A percentile compares a stretch with the other conserved stretches of the same genome.
These are phyloP conservation scores for Leishmania arabica DNA, from an alignment of 208 protist genomes.

Conservation along the genomic window DNA sequence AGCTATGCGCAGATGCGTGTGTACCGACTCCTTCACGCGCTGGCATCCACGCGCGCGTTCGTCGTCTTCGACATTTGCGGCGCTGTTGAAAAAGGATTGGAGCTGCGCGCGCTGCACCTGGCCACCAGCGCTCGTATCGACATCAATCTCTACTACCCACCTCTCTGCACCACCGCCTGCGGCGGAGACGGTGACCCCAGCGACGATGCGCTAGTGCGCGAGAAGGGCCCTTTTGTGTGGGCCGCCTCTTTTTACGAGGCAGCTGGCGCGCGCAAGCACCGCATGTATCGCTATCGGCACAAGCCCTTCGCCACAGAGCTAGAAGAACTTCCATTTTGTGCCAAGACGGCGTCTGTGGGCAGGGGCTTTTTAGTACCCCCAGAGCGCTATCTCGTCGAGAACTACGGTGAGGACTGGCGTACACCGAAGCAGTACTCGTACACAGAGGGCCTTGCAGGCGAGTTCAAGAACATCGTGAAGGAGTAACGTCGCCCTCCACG, in stretches of 20 bases:
- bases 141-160: conserved; percentile 87
- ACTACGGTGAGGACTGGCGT: conserved; percentile 81
- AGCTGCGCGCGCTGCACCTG: conserved; percentile 77
- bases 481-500: background rate
- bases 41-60: conserved; percentile 40
- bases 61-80: conserved; percentile 82
- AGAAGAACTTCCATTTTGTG: conserved; percentile 48
- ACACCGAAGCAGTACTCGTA: conserved; percentile 77
- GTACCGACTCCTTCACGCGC: conserved; percentile 31
- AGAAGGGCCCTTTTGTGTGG: conserved; percentile 72
- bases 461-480: conserved; percentile 86
- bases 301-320: conserved; percentile 46
- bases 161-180: conserved; percentile 12
- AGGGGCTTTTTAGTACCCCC: conserved; percentile 62
- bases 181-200: background rate
- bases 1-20: conserved; percentile 23
- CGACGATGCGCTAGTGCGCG: conserved; percentile 33
- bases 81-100: conserved; percentile 61
- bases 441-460: conserved; percentile 61
- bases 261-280: conserved; percentile 42
- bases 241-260: conserved; percentile 77
- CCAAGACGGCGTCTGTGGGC: background rate
- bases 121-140: conserved; percentile 68
- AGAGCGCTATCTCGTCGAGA: conserved; percentile 72
- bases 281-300: conserved; percentile 89